Evolutionary conservation across 768 basidiomycete genomes (phyloP).

Genomic region (Gyrodon lividus): DNA sequence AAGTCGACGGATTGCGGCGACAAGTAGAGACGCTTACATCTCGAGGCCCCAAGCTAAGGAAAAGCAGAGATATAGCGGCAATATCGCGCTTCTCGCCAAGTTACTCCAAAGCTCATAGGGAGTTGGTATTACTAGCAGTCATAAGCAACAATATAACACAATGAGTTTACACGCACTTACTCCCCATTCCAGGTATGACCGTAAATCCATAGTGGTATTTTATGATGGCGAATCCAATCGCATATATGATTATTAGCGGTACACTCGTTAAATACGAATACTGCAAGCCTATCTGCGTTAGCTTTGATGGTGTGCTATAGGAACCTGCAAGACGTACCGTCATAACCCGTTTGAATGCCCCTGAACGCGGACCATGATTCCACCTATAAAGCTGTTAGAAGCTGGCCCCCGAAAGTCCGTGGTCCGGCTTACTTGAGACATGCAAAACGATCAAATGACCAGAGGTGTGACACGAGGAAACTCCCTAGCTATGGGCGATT

Average conservation of each 20-base stretch:
- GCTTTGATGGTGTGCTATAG: background rate
- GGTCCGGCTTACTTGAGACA: constrained; percentile 56
- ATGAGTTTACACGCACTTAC: constrained; percentile 38
- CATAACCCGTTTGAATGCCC: constrained; percentile 86
- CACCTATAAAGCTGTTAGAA: constrained; percentile 43
- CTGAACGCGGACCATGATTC: constrained; percentile 63
- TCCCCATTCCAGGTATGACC: constrained; percentile 41
- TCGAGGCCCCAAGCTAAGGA: constrained; percentile 73
- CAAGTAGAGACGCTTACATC: constrained; percentile 49
- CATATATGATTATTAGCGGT: constrained; percentile 57
- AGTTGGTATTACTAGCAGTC: constrained; percentile 55
- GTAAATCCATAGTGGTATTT: constrained; percentile 73
- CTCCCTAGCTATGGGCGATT: constrained; percentile 43
- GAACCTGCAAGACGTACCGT: constrained; percentile 48
- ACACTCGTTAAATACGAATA: constrained; percentile 69
- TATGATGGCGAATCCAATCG: constrained; percentile 65
- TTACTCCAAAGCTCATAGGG: constrained; percentile 60
- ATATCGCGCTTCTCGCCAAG: constrained; percentile 45
- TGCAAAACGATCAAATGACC: constrained; percentile 78
- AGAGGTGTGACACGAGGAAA: constrained; percentile 72
- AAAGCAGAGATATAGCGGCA: constrained; percentile 65
- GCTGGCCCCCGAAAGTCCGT: background rate
- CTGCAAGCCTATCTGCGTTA: constrained; percentile 36
- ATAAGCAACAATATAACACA: background rate
- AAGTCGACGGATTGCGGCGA: background rate